These are phyloP conservation scores for Ganoderma boninense DNA, from an alignment of 1,284 basidiomycete genomes.

Conservation along the genomic window DNA sequence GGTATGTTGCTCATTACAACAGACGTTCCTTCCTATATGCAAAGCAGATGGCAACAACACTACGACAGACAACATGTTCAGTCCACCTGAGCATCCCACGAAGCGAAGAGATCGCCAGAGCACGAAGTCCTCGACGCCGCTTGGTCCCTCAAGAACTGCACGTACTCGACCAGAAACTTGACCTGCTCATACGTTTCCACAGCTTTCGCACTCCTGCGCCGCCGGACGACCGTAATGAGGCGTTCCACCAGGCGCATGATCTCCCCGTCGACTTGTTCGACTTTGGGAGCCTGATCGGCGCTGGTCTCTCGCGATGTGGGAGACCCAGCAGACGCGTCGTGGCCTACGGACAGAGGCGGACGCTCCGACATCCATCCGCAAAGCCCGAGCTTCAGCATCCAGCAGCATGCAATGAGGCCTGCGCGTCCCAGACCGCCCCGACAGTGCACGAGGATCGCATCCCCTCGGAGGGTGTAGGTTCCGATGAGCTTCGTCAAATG, in stretches of 20 bases:
- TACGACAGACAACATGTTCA: neutral
- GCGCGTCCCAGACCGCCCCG: constrained; percentile 96
- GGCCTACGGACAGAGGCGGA: neutral
- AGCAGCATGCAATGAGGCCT: constrained; percentile 91
- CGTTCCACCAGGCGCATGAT: constrained; percentile 77
- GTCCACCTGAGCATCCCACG: constrained; percentile 26
- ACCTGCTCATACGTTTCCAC: constrained; percentile 95
- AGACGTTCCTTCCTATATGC: neutral
- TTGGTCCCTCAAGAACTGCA: constrained; percentile 64
- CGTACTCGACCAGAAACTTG: constrained; percentile 83
- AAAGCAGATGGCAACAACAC: neutral
- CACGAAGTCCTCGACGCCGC: neutral
- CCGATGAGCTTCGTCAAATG: constrained; percentile 78
- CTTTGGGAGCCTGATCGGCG: neutral
- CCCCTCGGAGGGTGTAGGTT: constrained; percentile 80
- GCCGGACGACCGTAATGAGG: constrained; percentile 77
- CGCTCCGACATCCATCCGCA: constrained; percentile 68
- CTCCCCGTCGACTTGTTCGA: constrained; percentile 45
- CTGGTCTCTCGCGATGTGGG: no score
- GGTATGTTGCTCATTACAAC: neutral
- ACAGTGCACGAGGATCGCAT: constrained; percentile 88
- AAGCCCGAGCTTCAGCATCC: constrained; percentile 93
- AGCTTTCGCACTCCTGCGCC: constrained; percentile 83
- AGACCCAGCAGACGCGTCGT: neutral
- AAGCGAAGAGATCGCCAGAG: constrained; percentile 22